phyloP scores from a whole-genome alignment of 768 basidiomycete genomes.

The Austroboletus festivus region DNA sequence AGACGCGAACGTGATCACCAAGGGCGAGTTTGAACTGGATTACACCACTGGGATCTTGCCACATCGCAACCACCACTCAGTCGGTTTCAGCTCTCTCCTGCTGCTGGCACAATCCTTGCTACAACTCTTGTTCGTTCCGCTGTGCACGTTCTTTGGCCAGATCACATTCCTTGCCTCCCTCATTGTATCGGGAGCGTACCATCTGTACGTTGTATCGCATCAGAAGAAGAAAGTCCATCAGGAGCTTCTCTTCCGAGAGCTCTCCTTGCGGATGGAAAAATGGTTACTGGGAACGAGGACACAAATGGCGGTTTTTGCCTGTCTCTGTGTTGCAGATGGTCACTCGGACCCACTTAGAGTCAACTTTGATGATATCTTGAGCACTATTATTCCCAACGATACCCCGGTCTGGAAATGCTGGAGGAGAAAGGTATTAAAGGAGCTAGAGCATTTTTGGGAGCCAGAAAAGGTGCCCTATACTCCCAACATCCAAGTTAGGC shows the following conservation, averaged over 20 bases:
- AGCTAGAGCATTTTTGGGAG: constrained; percentile 14
- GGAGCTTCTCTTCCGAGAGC: constrained; percentile 14
- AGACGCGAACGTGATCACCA: constrained; percentile 28
- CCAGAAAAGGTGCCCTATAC: constrained; percentile 2
- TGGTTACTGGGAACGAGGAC: constrained; percentile 21
- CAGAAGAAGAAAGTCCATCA: constrained; percentile 25
- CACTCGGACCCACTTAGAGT: not conserved
- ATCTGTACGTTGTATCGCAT: constrained; percentile 29
- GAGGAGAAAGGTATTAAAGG: constrained; percentile 22
- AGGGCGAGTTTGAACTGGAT: constrained; percentile 32
- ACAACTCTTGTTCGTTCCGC: constrained; percentile 32
- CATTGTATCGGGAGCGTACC: constrained; percentile 31
- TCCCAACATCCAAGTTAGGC: constrained; percentile 12
- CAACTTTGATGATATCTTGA: constrained; percentile 6
- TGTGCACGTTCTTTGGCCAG: constrained; percentile 32
- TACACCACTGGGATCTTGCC: constrained; percentile 10
- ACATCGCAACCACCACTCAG: constrained; percentile 3
- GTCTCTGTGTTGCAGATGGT: constrained; percentile 17
- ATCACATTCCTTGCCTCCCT: constrained; percentile 29
- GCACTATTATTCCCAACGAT: constrained; percentile 25
- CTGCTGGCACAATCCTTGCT: constrained; percentile 27
- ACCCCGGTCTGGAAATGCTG: constrained; percentile 28
- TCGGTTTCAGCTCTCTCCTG: constrained; percentile 26
- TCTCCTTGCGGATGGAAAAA: constrained; percentile 12
- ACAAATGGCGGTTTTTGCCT: constrained; percentile 29